Evolutionary conservation across 78 protist species (phyloP).

Genomic region (Fonticula alba): DNA sequence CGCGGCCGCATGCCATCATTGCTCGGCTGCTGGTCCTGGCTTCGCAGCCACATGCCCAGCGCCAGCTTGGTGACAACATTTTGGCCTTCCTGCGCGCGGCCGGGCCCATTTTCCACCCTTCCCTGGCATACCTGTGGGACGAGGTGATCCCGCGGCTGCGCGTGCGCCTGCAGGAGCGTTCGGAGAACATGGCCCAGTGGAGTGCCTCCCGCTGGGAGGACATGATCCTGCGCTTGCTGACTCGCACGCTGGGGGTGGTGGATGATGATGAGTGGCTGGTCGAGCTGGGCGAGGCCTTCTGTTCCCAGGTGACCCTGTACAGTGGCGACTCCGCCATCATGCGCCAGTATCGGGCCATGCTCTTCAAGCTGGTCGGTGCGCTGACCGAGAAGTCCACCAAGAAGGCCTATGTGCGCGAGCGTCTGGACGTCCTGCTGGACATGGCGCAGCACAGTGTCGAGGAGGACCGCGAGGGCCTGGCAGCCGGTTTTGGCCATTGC

Average conservation of each 20-base stretch:
- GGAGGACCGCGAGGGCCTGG: conserved; percentile 4
- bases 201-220: conserved; percentile 30
- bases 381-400: conserved; percentile 27
- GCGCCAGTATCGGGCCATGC: neutral
- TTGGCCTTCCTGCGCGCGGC: neutral
- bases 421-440: conserved; percentile 28
- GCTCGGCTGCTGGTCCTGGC: conserved; percentile 25
- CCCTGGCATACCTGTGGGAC: conserved; percentile 46
- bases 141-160: conserved; percentile 30
- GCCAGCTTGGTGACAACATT: neutral
- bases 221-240: conserved; percentile 16
- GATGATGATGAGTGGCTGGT: conserved; percentile 46
- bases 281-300: conserved; percentile 12
- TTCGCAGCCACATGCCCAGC: neutral
- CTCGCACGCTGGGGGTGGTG: conserved; percentile 28
- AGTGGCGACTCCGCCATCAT: conserved; percentile 13
- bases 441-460: conserved; percentile 17
- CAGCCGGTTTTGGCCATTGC: conserved; percentile 29
- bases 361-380: conserved; percentile 28
- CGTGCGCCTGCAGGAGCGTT: conserved; percentile 7
- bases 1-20: conserved; percentile 36
- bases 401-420: conserved; percentile 21
- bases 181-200: neutral
- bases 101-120: conserved; percentile 8
- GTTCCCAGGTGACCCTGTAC: conserved; percentile 29